A percentile compares a stretch with the other conserved stretches of the same genome.
Evolutionary conservation across 345 rosid genomes (phyloP).

Genomic region (Nephelium lappaceum): DNA sequence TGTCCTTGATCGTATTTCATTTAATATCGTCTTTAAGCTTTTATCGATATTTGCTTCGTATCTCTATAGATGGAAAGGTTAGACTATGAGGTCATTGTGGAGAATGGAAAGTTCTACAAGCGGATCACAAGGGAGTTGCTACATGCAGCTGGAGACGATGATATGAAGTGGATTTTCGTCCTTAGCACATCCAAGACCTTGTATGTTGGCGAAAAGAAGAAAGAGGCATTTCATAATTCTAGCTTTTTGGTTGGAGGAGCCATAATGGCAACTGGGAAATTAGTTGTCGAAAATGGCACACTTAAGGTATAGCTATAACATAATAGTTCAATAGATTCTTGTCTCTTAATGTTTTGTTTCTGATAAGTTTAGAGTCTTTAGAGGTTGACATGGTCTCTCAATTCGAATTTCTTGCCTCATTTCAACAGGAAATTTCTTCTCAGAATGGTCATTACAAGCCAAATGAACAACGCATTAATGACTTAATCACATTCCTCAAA

Average conservation of each 20-base stretch:
- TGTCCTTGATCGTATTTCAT: conserved; percentile 6
- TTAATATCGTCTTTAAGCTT: neutral
- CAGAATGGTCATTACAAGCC: no score
- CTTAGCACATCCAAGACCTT: conserved; percentile 73
- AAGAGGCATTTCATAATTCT: conserved; percentile 85
- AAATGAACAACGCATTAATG: no score
- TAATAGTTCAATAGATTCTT: no score
- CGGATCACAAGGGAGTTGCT: conserved; percentile 58
- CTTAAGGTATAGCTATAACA: no score
- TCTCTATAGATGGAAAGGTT: conserved; percentile 76
- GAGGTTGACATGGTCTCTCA: no score
- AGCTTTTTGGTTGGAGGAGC: conserved; percentile 97
- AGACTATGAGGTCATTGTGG: conserved; percentile 72
- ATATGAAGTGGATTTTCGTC: conserved; percentile 91
- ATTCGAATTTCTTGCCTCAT: no score
- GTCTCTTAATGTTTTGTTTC: no score
- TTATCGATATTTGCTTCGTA: conserved; percentile 19
- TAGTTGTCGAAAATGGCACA: no score
- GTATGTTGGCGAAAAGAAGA: conserved; percentile 80
- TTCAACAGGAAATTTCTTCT: no score
- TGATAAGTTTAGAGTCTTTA: no score
- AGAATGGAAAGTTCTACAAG: conserved; percentile 71
- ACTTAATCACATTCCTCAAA: no score
- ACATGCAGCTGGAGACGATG: conserved; percentile 44
- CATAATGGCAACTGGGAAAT: conserved; percentile 75